Evolutionary conservation across 2,329 filamentous ascomycete species (phyloP).

Genomic region (Epichloe uncinata): DNA sequence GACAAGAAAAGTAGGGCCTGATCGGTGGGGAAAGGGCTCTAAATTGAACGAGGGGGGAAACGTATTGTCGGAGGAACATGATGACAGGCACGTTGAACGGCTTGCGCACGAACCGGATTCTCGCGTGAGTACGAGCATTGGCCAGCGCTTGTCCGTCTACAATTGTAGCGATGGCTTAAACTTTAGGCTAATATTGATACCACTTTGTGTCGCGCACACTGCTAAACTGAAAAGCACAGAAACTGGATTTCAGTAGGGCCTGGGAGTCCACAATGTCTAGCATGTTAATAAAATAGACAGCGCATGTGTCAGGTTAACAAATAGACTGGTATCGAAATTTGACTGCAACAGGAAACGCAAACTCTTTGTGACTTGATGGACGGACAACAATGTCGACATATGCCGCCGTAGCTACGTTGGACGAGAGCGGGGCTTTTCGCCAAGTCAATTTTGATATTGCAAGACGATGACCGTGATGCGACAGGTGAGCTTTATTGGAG

Average conservation of each 20-base stretch:
- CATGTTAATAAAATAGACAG: too few species aligned
- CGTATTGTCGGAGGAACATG: not conserved
- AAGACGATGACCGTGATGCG: too few species aligned
- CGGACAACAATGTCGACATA: not conserved
- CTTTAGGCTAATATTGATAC: not conserved
- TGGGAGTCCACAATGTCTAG: too few species aligned
- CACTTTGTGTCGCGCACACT: not conserved
- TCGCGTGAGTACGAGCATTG: not conserved
- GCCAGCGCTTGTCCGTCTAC: not conserved
- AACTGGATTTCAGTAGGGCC: not conserved
- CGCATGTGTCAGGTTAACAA: too few species aligned
- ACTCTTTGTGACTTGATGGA: not conserved
- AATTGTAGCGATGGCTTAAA: not conserved
- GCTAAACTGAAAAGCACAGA: not conserved
- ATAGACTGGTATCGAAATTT: not conserved
- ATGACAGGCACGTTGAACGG: not conserved
- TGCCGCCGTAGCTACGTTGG: not conserved
- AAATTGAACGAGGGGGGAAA: not conserved
- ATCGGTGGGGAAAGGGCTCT: slow-evolving; percentile 4
- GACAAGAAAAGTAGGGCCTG: not conserved
- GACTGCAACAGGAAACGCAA: not conserved
- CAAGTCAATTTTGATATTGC: too few species aligned
- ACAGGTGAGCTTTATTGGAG: too few species aligned
- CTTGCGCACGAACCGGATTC: not conserved
- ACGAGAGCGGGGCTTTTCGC: too few species aligned